These are phyloP conservation scores for Leccinum griseonigrum DNA, from an alignment of 1,284 basidiomycete species.

Conservation along the genomic window DNA sequence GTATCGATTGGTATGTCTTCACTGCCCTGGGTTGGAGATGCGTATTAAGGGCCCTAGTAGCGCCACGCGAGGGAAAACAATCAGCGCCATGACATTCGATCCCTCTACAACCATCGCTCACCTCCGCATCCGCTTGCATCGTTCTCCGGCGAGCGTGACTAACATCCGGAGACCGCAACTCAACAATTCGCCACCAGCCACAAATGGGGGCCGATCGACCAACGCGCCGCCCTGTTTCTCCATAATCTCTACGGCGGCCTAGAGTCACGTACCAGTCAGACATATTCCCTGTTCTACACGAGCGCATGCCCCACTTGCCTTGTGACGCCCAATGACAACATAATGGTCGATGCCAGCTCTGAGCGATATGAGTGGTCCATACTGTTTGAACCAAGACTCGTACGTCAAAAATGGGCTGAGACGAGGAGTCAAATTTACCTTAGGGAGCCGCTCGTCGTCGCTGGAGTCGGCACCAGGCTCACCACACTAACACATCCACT, in stretches of 20 bases:
- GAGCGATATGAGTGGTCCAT: conserved; percentile 14
- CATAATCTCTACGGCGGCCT: conserved; percentile 18
- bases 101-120: neutral
- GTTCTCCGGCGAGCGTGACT: conserved; percentile 2
- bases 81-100: neutral
- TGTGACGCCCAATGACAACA: conserved; percentile 16
- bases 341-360: conserved; percentile 7
- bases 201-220: conserved; percentile 4
- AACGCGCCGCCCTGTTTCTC: conserved; percentile 9
- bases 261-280: neutral
- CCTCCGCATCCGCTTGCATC: conserved; percentile 8
- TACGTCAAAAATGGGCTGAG: conserved; percentile 5
- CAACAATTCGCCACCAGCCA: conserved; percentile 9
- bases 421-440: no score
- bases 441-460: no score
- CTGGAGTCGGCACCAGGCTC: no score
- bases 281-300: neutral
- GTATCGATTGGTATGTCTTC: conserved; percentile 6
- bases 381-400: conserved; percentile 12
- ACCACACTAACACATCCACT: no score
- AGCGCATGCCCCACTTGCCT: conserved; percentile 2
- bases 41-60: conserved; percentile 11
- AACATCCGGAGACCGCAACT: conserved; percentile 9
- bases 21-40: conserved; percentile 7
- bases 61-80: neutral